Percentiles rank a stretch among this genome's conserved stretches.
These are phyloP conservation scores for Paralagenidium karlingii DNA, from an alignment of 352 stramenopile species.

Conservation along the genomic window DNA sequence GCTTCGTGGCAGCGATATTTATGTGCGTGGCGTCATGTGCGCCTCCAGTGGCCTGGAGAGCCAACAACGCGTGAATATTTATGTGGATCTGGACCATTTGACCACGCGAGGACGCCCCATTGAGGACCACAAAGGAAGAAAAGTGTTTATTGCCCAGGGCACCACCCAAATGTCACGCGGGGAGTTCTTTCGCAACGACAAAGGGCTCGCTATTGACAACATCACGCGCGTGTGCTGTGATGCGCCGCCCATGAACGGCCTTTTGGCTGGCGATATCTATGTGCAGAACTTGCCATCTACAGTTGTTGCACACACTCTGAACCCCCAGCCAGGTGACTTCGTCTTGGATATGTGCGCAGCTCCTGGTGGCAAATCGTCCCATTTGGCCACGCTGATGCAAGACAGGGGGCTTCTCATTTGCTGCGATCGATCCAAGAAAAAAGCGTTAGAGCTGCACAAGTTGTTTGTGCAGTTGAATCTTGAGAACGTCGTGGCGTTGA, in stretches of 20 bases:
- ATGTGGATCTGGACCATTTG: constrained; percentile 74
- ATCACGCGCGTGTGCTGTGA: constrained; percentile 64
- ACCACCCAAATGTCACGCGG: constrained; percentile 59
- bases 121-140: constrained; percentile 60
- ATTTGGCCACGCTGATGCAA: constrained; percentile 86
- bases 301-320: constrained; percentile 82
- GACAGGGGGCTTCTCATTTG: constrained; percentile 77
- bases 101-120: constrained; percentile 57
- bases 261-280: constrained; percentile 68
- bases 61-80: constrained; percentile 73
- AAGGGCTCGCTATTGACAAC: constrained; percentile 46
- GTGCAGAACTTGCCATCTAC: constrained; percentile 90
- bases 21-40: constrained; percentile 85
- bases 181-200: constrained; percentile 59
- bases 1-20: constrained; percentile 88
- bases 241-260: constrained; percentile 80
- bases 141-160: constrained; percentile 64
- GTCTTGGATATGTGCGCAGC: constrained; percentile 92
- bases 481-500: constrained; percentile 33
- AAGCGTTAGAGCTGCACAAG: constrained; percentile 62
- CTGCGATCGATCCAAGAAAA: constrained; percentile 87
- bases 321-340: constrained; percentile 69
- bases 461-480: constrained; percentile 58
- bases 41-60: constrained; percentile 73
- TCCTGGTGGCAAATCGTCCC: constrained; percentile 88